Base-by-base conservation (phyloP, 192 early-diverging fungal genomes). In the Linnemannia elongata region DNA sequence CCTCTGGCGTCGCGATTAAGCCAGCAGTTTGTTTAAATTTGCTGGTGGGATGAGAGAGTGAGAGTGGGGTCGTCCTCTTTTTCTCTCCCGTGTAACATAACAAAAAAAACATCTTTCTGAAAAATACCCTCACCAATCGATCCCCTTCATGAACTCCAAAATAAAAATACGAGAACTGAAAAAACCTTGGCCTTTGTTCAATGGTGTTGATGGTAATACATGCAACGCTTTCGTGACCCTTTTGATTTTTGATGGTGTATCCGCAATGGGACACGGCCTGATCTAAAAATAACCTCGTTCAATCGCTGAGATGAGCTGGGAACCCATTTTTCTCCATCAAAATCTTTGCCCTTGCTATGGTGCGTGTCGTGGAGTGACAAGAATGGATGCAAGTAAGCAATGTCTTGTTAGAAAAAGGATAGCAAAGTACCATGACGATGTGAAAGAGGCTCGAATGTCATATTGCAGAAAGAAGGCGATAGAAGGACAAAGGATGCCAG, bases 1-100 rank as follows among this genome's bases (percentile, higher is more conserved):
- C n/a, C 89, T 91, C 79, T 91, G 90, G 90, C 77, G 82, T 63
- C 47, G 60, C 18, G 82, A 83, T 10, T 91, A 88, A 83, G 35
- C 20, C 9, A n/a, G 15, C n/a, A 17, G 6, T 1, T 52, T 35
- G 35, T 35, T 38, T 35, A 20, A 12, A 5, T 27, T 42, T 70
- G 66, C 18, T 60, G 17, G 57, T 44, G 30, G 60, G 30, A 30
- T 24, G 9, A 15, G 60, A 60, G 55, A 33, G 27, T 30, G 12
- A 45, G 44, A 45, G 44, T 27, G 30, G 30, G 27, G 12, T 27
- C 12, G 30, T n/a, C 10, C 10, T 15, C 12, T 33, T 33, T 66
- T 60, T n/a, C n/a, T 66, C 13, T 33, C 60, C 60, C 60, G 30
- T 66, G 60, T 66, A 66, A 66, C 60, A 66, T 66, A 66, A 66